A percentile compares a stretch with the other conserved stretches of the same genome.
Evolutionary conservation across 768 basidiomycete genomes (phyloP).

Genomic region (Russula lepida): DNA sequence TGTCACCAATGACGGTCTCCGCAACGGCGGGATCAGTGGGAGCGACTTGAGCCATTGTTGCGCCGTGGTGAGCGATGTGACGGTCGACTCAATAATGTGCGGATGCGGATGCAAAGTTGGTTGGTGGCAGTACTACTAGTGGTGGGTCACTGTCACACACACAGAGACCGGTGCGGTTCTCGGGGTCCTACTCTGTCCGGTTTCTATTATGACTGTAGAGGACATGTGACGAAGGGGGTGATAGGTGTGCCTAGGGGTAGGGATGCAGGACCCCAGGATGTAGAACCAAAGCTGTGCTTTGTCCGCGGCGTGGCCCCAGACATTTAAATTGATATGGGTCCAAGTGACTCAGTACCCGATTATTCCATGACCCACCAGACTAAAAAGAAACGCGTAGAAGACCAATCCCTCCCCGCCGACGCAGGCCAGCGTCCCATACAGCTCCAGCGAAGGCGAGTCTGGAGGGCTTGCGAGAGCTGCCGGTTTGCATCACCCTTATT

Average conservation of each 20-base stretch:
- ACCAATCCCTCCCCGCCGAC: constrained; percentile 40
- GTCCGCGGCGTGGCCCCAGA: not conserved
- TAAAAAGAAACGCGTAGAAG: constrained; percentile 77
- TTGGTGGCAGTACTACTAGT: too few relatives aligned
- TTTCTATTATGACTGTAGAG: not conserved
- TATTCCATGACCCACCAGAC: constrained; percentile 41
- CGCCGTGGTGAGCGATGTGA: constrained; percentile 10
- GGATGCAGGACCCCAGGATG: constrained; percentile 15
- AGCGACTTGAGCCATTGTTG: constrained; percentile 27
- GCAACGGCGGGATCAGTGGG: constrained; percentile 22
- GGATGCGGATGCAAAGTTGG: not conserved
- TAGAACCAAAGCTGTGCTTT: not conserved
- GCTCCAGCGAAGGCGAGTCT: constrained; percentile 71
- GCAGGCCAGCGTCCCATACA: constrained; percentile 61
- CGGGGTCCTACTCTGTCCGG: not conserved
- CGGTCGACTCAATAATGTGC: not conserved
- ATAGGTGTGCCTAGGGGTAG: too few relatives aligned
- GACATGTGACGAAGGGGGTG: not conserved
- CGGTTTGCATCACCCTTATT: constrained; percentile 41
- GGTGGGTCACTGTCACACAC: constrained; percentile 9
- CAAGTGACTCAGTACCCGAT: constrained; percentile 14
- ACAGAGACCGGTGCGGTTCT: not conserved
- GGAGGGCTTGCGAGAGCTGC: constrained; percentile 87
- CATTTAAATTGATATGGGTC: constrained; percentile 17
- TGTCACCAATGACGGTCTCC: constrained; percentile 27